Evolutionary conservation across 2,329 filamentous ascomycete species (phyloP).

Genomic region (Rutstroemia sydowiana): DNA sequence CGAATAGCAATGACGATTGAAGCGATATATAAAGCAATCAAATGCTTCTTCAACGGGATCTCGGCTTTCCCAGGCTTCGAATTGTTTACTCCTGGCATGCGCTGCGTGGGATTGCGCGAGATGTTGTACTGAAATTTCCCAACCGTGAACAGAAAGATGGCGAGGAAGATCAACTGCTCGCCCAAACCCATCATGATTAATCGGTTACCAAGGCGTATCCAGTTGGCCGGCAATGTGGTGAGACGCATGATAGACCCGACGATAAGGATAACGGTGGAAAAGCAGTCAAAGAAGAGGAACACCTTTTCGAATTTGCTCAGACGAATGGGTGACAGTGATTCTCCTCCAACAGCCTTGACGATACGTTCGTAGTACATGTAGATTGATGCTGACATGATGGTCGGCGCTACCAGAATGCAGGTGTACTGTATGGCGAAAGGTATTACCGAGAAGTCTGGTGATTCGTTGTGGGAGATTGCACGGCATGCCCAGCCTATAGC

Average conservation of each 20-base stretch:
- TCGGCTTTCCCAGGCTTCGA: background rate
- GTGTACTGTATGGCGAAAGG: conserved; percentile 4
- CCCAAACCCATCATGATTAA: conserved; percentile 3
- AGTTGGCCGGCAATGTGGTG: background rate
- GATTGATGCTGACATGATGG: conserved; percentile 1
- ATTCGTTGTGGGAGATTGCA: background rate
- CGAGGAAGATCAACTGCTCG: background rate
- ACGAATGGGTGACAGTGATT: background rate
- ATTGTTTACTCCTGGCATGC: background rate
- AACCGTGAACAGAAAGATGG: background rate
- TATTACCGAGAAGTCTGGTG: conserved; percentile 1
- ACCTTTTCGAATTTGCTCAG: conserved; percentile 2
- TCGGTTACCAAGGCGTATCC: conserved; percentile 2
- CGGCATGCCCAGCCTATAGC: conserved; percentile 2
- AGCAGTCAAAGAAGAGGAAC: conserved; percentile 4
- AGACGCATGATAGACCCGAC: conserved; percentile 1
- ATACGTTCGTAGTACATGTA: conserved; percentile 6
- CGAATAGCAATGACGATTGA: background rate
- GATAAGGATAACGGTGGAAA: background rate
- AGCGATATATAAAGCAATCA: background rate
- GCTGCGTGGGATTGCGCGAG: background rate
- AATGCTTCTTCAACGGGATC: background rate
- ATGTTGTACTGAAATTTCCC: conserved; percentile 4
- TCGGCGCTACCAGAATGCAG: conserved; percentile 1
- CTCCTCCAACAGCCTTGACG: background rate